Evolutionary conservation across 306 rosid species (phyloP), one percentile per base, ranked within the genome.

Genomic region (Parietaria judaica): DNA sequence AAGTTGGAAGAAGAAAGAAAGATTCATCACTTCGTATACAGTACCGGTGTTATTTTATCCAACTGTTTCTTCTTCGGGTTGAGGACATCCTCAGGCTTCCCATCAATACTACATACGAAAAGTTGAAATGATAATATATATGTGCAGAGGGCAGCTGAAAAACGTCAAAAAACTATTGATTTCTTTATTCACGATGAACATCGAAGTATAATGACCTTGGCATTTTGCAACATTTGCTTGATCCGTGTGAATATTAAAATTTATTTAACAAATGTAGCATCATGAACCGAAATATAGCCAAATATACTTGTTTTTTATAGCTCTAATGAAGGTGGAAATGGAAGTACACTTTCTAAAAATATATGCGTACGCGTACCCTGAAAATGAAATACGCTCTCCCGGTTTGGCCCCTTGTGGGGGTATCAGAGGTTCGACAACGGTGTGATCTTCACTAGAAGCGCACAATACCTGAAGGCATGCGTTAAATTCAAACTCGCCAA

Each of bases 31-130:
- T 41, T 41, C 45, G 6, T 50, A 66, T 57, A 64, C 34, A 78
- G 46, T 87, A 90, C 99, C 70, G 95, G 99, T 16, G 96, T 86
- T 66, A 92, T 84, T 81, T 92, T 88, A 53, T 92, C 99, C 61
- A 92, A 70, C 71, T 92, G 99, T 73, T 92, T 92, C 99, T 88
- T 92, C 70, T 92, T 92, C 14, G 99, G 99, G 78, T 92, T 92
- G 14, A 92, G 99, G 51, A 88, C 97, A 70, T 88, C 98, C 77
- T 92, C 99, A 11, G 95, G 96, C 78, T 86, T 86, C 75, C 97
- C 97, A 65, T 92, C 95, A 69, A 88, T 75, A 75, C 99, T 88
- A 67, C 50, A 79, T 53, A 10, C 3, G 45, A 41, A 39, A 57
- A 15, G 63, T 39, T 23, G 34, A 65, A 45, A 65, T 17, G 41